Conservation (phyloP, 345 rosid genomes). For the Eucalyptus brandiana region DNA sequence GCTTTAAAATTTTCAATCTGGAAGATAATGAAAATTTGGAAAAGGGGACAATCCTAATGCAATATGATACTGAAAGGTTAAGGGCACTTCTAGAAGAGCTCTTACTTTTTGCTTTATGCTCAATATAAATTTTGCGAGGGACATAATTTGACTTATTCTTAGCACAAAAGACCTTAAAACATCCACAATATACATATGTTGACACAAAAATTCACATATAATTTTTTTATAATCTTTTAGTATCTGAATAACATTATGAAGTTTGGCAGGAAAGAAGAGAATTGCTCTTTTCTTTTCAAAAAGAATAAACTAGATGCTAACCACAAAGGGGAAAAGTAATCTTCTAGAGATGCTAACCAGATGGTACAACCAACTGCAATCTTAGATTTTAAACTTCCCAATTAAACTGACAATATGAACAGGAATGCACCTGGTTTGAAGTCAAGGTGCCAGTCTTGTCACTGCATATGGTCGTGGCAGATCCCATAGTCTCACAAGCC, state of each 20-base stretch:
- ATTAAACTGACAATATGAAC: background rate
- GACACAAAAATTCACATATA: background rate
- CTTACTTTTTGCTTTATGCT: background rate
- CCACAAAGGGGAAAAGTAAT: background rate
- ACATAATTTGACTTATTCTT: background rate
- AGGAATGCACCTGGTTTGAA: conserved; percentile 25
- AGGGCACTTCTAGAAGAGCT: background rate
- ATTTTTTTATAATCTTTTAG: background rate
- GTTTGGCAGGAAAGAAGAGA: background rate
- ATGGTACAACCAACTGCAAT: background rate
- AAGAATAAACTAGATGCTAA: background rate
- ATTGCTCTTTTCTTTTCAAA: background rate
- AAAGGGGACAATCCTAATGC: background rate
- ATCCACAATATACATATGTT: background rate
- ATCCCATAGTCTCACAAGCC: conserved; percentile 49
- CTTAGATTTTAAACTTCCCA: background rate
- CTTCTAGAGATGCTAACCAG: background rate
- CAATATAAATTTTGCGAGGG: background rate
- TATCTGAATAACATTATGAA: background rate
- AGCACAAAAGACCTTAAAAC: background rate
- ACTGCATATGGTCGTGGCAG: conserved; percentile 40
- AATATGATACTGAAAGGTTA: background rate
- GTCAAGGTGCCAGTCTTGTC: conserved; percentile 53
- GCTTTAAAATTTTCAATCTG: background rate
- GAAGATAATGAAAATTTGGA: background rate